A percentile compares a stretch with the other conserved stretches of the same genome.
Evolutionary conservation across 192 early-diverging fungal species (phyloP).

Genomic region (Linnemannia elongata): DNA sequence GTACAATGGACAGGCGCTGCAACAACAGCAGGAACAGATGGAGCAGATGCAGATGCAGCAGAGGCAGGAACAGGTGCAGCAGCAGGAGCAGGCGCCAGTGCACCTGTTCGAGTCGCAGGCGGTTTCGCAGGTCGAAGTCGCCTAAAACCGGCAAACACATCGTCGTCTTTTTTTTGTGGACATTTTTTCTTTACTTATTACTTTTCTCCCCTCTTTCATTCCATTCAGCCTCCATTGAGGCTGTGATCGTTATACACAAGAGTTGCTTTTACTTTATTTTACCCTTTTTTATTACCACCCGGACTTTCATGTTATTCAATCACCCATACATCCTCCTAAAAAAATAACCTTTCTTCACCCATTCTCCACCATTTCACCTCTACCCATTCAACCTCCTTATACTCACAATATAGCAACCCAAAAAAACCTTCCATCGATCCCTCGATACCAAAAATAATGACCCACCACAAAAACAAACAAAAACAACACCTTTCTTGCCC

Average conservation of each 20-base stretch:
- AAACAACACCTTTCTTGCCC: neutral
- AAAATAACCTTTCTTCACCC: neutral
- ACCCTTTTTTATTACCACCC: neutral
- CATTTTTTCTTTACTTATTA: neutral
- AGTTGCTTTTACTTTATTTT: neutral
- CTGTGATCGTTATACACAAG: neutral
- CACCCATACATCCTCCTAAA: neutral
- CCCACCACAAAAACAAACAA: neutral
- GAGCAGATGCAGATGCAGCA: slow-evolving; percentile 12
- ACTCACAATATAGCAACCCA: neutral
- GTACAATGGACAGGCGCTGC: neutral
- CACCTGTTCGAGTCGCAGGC: neutral
- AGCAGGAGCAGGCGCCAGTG: neutral
- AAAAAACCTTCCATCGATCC: neutral
- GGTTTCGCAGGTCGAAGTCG: slow-evolving; percentile 4
- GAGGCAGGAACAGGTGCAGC: neutral
- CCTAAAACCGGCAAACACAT: neutral
- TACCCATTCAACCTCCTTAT: neutral
- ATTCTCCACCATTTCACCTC: neutral
- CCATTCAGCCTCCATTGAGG: neutral
- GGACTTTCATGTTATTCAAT: neutral
- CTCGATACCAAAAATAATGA: neutral
- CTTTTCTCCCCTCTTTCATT: neutral
- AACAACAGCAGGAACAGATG: slow-evolving; percentile 8
- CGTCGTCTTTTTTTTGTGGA: neutral